Base-by-base conservation (phyloP, 2,329 filamentous ascomycete species). In the Ciborinia camelliae region DNA sequence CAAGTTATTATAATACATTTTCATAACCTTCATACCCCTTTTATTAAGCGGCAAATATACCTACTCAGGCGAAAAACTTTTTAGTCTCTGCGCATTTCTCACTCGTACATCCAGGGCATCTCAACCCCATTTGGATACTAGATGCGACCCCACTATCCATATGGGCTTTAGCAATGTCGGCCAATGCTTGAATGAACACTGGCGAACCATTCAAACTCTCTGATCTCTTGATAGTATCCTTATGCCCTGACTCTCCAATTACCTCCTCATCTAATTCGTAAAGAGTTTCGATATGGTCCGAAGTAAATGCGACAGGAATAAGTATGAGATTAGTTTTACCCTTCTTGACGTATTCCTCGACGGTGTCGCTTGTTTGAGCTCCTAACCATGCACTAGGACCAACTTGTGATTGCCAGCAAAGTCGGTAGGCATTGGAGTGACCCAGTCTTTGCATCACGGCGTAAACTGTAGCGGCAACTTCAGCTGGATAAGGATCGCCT, bases 351-450 rank as follows among this genome's bases (percentile, higher is more conserved):
- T 97, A 96, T 66, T 92, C 84, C 74, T 93, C 87, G 14, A 99
- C 95, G 0, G 93, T 94, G 70, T 89, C 87, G 66, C 89, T 88
- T 0, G 95, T 99, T 77, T 99, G 95, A 14, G 95, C 93, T 28
- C 95, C 95, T 10, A 99, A 83, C 95, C 95, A 99, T 26, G 95
- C 90, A 35, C 89, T 91, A 0, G 96, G 95, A 9, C 96, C 95
- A 68, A 99, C 95, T 78, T 99, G 95, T 6, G 93, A 97, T 77
- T 99, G 95, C 95, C 95, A 99, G 74, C 93, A 95, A 23, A 99
- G 82, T 63, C 95, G 88, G 79, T 97, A 98, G 7, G 90, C 91
- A 79, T 99, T 95, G 67, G 86, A 89, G 78, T 95, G 92, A 39
- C 88, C 89, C 18, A 99, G 83, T 57, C 91, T 85, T 75, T 96